Conservation (phyloP, 2,329 filamentous ascomycete species). For the Pseudopyrenochaeta lycopersici region DNA sequence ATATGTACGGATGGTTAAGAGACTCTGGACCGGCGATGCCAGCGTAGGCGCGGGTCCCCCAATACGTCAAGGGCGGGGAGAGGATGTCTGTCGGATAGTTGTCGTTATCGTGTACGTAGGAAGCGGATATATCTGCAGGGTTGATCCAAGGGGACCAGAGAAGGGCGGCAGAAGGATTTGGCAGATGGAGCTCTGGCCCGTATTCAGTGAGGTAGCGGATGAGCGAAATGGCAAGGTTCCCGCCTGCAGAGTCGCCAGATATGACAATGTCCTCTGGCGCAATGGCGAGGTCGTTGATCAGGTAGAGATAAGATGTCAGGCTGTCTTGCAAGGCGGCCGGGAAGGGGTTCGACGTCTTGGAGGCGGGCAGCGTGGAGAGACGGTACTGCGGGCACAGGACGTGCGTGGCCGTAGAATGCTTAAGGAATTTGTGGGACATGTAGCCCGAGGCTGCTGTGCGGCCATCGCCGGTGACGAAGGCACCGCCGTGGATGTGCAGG, state of each 20-base stretch:
- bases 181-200: conserved; percentile 44
- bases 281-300: conserved; percentile 53
- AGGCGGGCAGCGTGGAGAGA: conserved; percentile 52
- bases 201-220: conserved; percentile 58
- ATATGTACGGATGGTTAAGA: conserved; percentile 49
- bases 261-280: conserved; percentile 54
- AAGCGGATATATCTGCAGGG: conserved; percentile 38
- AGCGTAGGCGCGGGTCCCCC: conserved; percentile 53
- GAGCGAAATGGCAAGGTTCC: conserved; percentile 55
- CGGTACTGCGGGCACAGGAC: conserved; percentile 60
- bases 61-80: conserved; percentile 47
- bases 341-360: conserved; percentile 53
- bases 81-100: conserved; percentile 56
- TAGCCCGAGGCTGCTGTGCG: conserved; percentile 46
- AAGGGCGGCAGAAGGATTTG: conserved; percentile 48
- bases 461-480: conserved; percentile 57
- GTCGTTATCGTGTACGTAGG: conserved; percentile 38
- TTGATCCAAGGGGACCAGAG: conserved; percentile 58
- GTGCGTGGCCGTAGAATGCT: conserved; percentile 49
- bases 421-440: conserved; percentile 42
- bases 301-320: conserved; percentile 57
- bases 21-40: conserved; percentile 19
- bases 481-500: conserved; percentile 61
- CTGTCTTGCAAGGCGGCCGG: conserved; percentile 62
- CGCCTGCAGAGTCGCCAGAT: conserved; percentile 61